Evolutionary conservation across 1,284 basidiomycete species (phyloP).

Genomic region (Wolfiporia cocos): DNA sequence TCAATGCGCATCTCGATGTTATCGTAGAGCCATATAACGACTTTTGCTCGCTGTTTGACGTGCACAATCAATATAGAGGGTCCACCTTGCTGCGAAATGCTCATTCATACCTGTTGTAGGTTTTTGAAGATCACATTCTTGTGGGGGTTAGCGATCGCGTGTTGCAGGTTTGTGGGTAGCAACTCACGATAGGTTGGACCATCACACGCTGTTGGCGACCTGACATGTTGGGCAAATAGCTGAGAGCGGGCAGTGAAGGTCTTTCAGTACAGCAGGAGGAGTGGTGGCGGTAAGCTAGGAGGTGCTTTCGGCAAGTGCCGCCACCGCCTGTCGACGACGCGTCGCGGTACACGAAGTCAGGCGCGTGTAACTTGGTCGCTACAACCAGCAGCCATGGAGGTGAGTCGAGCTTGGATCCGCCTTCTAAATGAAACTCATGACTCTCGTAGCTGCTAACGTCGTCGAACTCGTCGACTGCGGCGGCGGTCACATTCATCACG

Average conservation of each 20-base stretch:
- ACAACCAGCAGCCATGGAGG: conserved; percentile 30
- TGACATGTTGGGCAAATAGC: conserved; percentile 59
- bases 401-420: conserved; percentile 8
- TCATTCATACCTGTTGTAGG: conserved; percentile 67
- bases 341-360: conserved; percentile 13
- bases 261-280: not conserved
- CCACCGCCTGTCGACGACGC: conserved; percentile 21
- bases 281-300: not conserved
- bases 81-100: not conserved
- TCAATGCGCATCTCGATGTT: conserved; percentile 97
- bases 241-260: not conserved
- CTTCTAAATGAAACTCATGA: not conserved
- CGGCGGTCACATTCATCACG: conserved; percentile 97
- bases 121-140: conserved; percentile 99
- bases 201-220: conserved; percentile 91
- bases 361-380: conserved; percentile 8
- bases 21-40: conserved; percentile 96
- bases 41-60: conserved; percentile 80
- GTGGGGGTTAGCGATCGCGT: conserved; percentile 12
- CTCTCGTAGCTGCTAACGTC: conserved; percentile 35
- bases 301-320: conserved; percentile 17
- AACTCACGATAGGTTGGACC: conserved; percentile 93
- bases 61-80: conserved; percentile 3
- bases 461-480: conserved; percentile 84
- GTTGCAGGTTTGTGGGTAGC: conserved; percentile 13